Conservation (phyloP, 1,139 yeast genomes). For the Magnusiomyces fungicola region DNA sequence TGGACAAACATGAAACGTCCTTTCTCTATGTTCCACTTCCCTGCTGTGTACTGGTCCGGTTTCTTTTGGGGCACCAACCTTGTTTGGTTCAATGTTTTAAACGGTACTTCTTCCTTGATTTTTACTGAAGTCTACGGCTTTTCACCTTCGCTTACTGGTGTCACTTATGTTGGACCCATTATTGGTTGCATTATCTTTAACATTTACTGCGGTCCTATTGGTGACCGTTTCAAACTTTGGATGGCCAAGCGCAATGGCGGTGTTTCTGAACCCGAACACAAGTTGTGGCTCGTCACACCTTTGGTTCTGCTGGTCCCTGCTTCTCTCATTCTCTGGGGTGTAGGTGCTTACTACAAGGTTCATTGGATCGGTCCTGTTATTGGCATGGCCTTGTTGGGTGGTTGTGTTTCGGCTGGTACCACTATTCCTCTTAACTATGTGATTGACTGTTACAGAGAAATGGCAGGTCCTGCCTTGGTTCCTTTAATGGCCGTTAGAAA, state of each 20-base stretch:
- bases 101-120: slow-evolving; percentile 53
- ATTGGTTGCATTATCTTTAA: slow-evolving; percentile 74
- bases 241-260: slow-evolving; percentile 64
- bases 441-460: slow-evolving; percentile 46
- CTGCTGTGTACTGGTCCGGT: slow-evolving; percentile 57
- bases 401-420: slow-evolving; percentile 48
- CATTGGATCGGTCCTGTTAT: slow-evolving; percentile 47
- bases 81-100: slow-evolving; percentile 47
- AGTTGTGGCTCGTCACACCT: slow-evolving; percentile 59
- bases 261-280: slow-evolving; percentile 65
- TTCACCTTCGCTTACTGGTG: slow-evolving; percentile 62
- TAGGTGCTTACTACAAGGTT: slow-evolving; percentile 56
- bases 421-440: slow-evolving; percentile 47
- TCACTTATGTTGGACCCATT: slow-evolving; percentile 70
- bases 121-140: slow-evolving; percentile 56
- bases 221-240: slow-evolving; percentile 58
- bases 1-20: slow-evolving; percentile 22
- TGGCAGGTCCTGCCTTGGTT: slow-evolving; percentile 49
- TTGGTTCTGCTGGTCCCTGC: slow-evolving; percentile 61
- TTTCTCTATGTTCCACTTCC: slow-evolving; percentile 35
- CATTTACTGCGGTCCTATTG: slow-evolving; percentile 41
- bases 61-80: slow-evolving; percentile 56
- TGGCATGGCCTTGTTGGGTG: slow-evolving; percentile 39
- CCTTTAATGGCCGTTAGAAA: slow-evolving; percentile 31
- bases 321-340: slow-evolving; percentile 72